A percentile compares a stretch with the other conserved stretches of the same genome.
Evolutionary conservation across 2,329 filamentous ascomycete genomes (phyloP).

Genomic region (Fusarium haematococcum): DNA sequence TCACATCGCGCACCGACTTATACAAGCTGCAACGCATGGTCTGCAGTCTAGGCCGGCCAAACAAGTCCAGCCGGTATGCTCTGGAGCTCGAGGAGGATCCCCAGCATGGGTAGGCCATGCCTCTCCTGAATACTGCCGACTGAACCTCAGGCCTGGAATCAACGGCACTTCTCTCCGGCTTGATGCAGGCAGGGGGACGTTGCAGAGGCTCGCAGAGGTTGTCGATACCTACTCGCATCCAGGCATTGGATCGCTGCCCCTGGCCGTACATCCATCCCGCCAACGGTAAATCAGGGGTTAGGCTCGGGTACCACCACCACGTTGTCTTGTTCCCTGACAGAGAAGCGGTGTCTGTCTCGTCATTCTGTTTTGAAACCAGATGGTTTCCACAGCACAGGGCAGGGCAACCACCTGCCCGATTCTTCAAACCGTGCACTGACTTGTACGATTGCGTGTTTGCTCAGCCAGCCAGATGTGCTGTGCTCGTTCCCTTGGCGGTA

Average conservation of each 20-base stretch:
- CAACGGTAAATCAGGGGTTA: slow-evolving; percentile 6
- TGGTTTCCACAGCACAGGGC: neutral
- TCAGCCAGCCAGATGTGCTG: slow-evolving; percentile 4
- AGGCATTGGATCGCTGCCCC: neutral
- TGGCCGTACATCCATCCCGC: neutral
- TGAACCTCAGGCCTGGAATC: neutral
- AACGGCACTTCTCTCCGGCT: neutral
- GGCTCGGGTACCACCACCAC: slow-evolving; percentile 1
- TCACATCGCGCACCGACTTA: slow-evolving; percentile 10
- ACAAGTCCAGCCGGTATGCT: slow-evolving; percentile 2
- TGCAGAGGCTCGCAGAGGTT: neutral
- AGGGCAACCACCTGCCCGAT: neutral
- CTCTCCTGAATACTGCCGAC: slow-evolving; percentile 4
- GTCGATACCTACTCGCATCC: neutral
- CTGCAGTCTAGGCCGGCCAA: slow-evolving; percentile 29
- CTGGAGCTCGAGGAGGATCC: neutral
- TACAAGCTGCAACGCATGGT: slow-evolving; percentile 10
- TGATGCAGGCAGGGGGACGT: neutral
- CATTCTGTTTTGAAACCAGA: slow-evolving; percentile 1
- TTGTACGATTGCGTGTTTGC: neutral
- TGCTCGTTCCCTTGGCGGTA: neutral
- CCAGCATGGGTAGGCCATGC: neutral
- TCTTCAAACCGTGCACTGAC: neutral
- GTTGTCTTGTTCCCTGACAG: neutral
- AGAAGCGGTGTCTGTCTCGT: slow-evolving; percentile 3